phyloP scores from a whole-genome alignment of 805 yeast species.

The Komagataella kurtzmanii region DNA sequence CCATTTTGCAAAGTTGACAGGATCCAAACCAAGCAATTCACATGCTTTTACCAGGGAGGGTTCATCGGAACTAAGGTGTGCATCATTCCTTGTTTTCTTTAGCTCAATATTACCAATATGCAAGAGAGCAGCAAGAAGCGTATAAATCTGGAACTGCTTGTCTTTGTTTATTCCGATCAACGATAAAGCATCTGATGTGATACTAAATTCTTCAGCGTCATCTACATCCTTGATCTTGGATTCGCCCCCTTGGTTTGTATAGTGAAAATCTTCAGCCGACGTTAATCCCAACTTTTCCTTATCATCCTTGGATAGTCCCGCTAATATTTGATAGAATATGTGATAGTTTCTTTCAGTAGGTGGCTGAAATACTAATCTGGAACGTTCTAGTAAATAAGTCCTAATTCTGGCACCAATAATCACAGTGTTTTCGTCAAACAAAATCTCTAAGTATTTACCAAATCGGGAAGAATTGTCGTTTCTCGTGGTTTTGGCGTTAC shows the following conservation, averaged over 20 bases:
- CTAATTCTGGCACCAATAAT: conserved; percentile 92
- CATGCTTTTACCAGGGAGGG: conserved; percentile 75
- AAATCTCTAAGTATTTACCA: conserved; percentile 88
- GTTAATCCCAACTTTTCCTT: conserved; percentile 48
- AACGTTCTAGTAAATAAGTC: conserved; percentile 85
- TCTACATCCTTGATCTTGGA: conserved; percentile 63
- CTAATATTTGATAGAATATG: conserved; percentile 79
- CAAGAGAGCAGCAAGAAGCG: conserved; percentile 73
- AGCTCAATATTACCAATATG: conserved; percentile 90
- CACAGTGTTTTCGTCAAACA: conserved; percentile 60
- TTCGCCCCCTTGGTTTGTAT: conserved; percentile 81
- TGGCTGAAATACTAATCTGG: conserved; percentile 91
- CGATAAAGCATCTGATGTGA: conserved; percentile 62
- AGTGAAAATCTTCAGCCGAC: conserved; percentile 55
- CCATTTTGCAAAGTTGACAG: conserved; percentile 75
- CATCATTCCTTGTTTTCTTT: conserved; percentile 73
- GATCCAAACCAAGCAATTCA: conserved; percentile 70
- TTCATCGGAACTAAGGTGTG: conserved; percentile 73
- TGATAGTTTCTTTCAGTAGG: conserved; percentile 86
- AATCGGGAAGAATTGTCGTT: conserved; percentile 96
- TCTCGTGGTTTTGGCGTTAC: conserved; percentile 95
- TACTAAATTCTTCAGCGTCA: conserved; percentile 65
- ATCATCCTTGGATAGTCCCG: conserved; percentile 49
- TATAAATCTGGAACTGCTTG: conserved; percentile 57
- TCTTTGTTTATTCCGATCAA: conserved; percentile 60